Base-by-base conservation (phyloP, 2,329 filamentous ascomycete species). In the Ceratocystis eucalypticola region DNA sequence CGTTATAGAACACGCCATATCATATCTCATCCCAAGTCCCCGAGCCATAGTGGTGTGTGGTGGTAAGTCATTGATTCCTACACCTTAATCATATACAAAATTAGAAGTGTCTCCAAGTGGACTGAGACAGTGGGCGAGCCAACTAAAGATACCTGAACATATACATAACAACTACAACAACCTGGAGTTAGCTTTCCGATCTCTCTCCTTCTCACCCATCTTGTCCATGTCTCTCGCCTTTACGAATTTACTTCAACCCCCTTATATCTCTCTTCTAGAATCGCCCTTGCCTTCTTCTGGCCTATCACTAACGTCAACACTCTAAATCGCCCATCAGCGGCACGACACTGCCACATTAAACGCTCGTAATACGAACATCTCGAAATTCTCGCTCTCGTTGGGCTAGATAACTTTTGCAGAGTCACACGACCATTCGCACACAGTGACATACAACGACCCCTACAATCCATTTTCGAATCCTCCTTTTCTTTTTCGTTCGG, bases 41-140 rank as follows among this genome's bases (percentile, higher is more conserved):
- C 63, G 33, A 53, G 25, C 63, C 63, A 65, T 50, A 33, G 63
- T 65, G 63, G 63, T 65, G 63, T 65, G 63, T 55, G 59, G 55
- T 59, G 55, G 55, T 59, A 59, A 59, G 55, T 59, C 55, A 12
- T 37, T 15, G 25, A 33, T 59, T 30, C 30, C 28, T 33, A 4
- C 33, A 30, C 30, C 20, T 8, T 20, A 59, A 59, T 59, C 20
- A 30, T 33, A 37, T 12, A 59, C 55, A 4, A 59, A 17, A 33
- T 59, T 59, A 25, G 8, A 59, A 59, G 55, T 12, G 55, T 59
- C 55, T 59, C 55, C 55, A 59, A 59, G 55, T 59, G 55, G 55
- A 59, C 55, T 37, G 55, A 59, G 55, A 28, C 28, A 59, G 55
- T 59, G 55, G 55, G 28, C 55, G 55, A 37, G 28, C 55, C 55